Evolutionary conservation across 805 yeast species (phyloP), one percentile per base, ranked within the genome.

Genomic region (Maudiozyma saulgeensis): DNA sequence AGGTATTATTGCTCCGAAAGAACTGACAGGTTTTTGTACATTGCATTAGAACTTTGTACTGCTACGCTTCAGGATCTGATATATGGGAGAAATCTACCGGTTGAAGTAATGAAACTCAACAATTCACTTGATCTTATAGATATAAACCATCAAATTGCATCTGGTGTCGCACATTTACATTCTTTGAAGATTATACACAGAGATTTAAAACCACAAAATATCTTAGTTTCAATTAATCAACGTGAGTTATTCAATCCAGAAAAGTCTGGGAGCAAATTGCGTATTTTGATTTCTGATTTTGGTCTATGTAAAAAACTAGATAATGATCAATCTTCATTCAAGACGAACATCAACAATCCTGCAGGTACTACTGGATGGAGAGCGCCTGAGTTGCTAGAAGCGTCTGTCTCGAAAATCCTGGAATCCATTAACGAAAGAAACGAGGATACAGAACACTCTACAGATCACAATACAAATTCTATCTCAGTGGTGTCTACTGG

Each of bases 291-390:
- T 26, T 89, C 97, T 0, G 99, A 93, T 67, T 93, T 93, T 70
- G 99, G 99, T 0, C 75, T 93, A 8, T 93, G 99, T 64, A 90
- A 91, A 62, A 86, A 85, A 61, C 70, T 93, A 46, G 99, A 93
- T 53, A 79, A 82, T 15, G 98, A 89, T 57, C 96, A 93, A 66
- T 85, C 96, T 1, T 87, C 96, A 1, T 91, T 91, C 66, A 77
- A 91, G 53, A 96, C 96, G 0, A 91, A 96, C 0, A 51, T 55
- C 15, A 83, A 93, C 0, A 82, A 88, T 59, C 95, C 95, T 18
- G 96, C 97, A 0, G 99, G 99, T 1, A 93, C 99, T 0, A 79
- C 93, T 3, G 99, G 99, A 3, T 93, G 99, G 99, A 77, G 97
- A 57, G 98, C 99, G 0, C 99, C 99, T 0, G 99, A 93, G 60